Base-by-base conservation (phyloP, 2,329 filamentous ascomycete species). In the Fusarium euwallaceae region DNA sequence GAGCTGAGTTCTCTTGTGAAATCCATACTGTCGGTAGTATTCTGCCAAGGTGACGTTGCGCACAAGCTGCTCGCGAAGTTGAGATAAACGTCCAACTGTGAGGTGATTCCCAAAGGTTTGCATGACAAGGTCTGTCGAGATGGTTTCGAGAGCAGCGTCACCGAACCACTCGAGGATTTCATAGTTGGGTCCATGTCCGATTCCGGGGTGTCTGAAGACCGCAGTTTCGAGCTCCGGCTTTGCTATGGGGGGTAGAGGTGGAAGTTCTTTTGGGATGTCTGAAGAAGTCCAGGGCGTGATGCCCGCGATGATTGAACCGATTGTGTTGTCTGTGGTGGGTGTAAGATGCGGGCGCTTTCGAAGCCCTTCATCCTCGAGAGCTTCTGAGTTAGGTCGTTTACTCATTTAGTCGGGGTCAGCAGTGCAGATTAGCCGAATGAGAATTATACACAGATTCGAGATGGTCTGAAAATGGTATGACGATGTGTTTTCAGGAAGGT, bases 121-220 rank as follows among this genome's bases (percentile, higher is more conserved):
- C 82, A 91, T 94, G 69, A 98, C 93, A 61, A 97, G 87, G 20
- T 91, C 89, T 0, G 93, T 92, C 7, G 95, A 90, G 56, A 95
- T 91, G 61, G 95, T 84, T 79, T 97, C 93, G 61, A 97, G 86
- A 77, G 96, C 96, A 22, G 94, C 93, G 81, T 98, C 96, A 8
- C 96, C 96, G 9, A 98, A 87, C 84, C 96, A 95, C 82, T 98
- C 96, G 8, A 98, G 89, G 20, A 91, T 90, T 79, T 98, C 95
- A 82, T 98, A 98, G 78, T 82, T 83, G 29, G 79, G 76, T 2
- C 67, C 71, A 4, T 64, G 32, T 4, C 78, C 78, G 64, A 85
- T 79, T 2, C 90, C 91, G 2, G 87, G 84, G 76, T 96, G 94
- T 1, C 89, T 94, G 78, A 95, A 92, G 12, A 91, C 90, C 17